Percentiles rank a stretch among this genome's conserved stretches.
Conservation (phyloP, 345 rosid genomes). For the Eucalyptus polyanthemos region DNA sequence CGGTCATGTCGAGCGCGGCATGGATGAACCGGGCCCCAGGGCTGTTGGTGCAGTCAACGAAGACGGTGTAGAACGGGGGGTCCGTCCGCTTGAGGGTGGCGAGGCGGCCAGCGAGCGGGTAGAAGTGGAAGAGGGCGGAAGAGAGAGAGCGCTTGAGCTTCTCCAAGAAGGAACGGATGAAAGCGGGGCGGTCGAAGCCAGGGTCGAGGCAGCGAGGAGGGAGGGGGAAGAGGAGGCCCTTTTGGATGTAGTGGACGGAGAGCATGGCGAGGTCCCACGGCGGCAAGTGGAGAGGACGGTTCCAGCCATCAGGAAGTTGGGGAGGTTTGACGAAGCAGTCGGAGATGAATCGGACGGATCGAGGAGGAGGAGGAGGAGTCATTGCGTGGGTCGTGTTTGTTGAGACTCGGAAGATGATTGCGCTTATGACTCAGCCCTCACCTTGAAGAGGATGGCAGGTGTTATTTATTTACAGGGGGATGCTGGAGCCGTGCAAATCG, state of each 20-base stretch:
- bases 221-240: constrained; percentile 47
- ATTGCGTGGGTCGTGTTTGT: not conserved
- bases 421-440: not conserved
- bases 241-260: constrained; percentile 53
- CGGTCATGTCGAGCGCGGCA: constrained; percentile 20
- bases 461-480: not conserved
- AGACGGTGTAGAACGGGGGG: constrained; percentile 24
- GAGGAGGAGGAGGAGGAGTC: not conserved
- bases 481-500: not conserved
- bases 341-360: constrained; percentile 16
- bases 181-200: not conserved
- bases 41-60: constrained; percentile 37
- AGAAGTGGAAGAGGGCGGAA: constrained; percentile 48
- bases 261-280: constrained; percentile 77
- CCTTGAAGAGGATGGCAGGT: not conserved
- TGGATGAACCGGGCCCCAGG: constrained; percentile 41
- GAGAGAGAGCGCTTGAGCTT: constrained; percentile 43
- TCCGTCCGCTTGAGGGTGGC: constrained; percentile 2
- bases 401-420: not conserved
- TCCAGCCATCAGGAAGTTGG: constrained; percentile 1
- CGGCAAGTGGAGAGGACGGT: constrained; percentile 31
- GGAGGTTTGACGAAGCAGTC: constrained; percentile 50
- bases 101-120: constrained; percentile 69
- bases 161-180: constrained; percentile 17
- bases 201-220: constrained; percentile 8